Evolutionary conservation across 495 filamentous ascomycete species (phyloP), one percentile per base, ranked within the genome.

Genomic region (Aspergillus cavernicola): DNA sequence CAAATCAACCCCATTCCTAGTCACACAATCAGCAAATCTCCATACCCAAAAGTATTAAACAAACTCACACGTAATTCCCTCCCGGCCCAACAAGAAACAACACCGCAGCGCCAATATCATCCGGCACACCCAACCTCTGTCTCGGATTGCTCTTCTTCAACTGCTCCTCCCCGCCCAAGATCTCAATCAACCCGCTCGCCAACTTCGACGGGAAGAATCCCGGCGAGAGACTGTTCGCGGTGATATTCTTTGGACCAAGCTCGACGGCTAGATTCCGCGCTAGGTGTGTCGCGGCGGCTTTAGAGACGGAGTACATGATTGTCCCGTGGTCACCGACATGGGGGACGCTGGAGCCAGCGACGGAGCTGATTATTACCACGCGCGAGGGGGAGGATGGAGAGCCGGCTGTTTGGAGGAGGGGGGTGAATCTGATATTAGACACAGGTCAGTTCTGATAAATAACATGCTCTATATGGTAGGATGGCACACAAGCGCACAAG

Each of bases 191-290:
- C 1, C 81, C 89, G 37, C 66, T 83, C 1, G 88, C 84, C 90
- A 96, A 95, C 79, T 91, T 93, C 4, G 79, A 87, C 5, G 90
- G 89, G 71, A 91, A 96, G 72, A 95, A 92, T 0, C 91, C 92
- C 0, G 92, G 92, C 19, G 89, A 89, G 53, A 96, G 87, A 48
- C 83, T 83, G 60, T 96, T 96, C 50, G 88, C 86, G 2, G 89
- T 75, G 58, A 97, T 87, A 55, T 86, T 76, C 13, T 87, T 71
- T 0, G 88, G 88, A 0, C 83, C 91, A 26, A 96, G 73, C 65
- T 95, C 91, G n/a, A 95, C 79, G 0, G 92, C 91, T 12, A 97
- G 69, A 53, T 93, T 91, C 61, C 83, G 84, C 0, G 84, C 83
- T 22, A 97, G 71, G 57, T 93, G 88, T 39, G 89, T 76, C 5